Evolutionary conservation across 140 eudicot genomes (phyloP).

Genomic region (Bidens hawaiensis): DNA sequence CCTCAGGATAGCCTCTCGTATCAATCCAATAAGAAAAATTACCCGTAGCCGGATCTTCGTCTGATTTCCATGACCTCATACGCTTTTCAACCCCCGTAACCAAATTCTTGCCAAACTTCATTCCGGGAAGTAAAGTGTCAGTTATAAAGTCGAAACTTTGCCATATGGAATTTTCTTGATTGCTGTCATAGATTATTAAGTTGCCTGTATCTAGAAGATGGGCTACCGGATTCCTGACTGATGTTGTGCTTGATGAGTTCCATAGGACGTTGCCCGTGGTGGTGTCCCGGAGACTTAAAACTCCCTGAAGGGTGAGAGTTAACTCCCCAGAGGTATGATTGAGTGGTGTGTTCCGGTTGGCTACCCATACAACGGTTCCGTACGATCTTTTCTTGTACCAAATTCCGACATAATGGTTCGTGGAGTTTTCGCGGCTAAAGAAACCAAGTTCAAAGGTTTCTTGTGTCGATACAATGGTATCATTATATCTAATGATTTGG

Average conservation of each 20-base stretch:
- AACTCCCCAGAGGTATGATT: conserved; percentile 9
- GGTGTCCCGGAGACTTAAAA: conserved; percentile 10
- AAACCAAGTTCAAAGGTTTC: conserved; percentile 35
- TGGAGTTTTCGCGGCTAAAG: conserved; percentile 20
- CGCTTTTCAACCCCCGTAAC: conserved; percentile 26
- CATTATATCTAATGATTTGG: conserved; percentile 22
- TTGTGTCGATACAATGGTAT: conserved; percentile 30
- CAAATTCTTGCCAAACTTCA: conserved; percentile 28
- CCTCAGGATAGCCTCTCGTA: conserved; percentile 42
- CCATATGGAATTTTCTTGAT: conserved; percentile 14
- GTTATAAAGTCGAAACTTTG: conserved; percentile 24
- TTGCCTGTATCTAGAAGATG: conserved; percentile 30
- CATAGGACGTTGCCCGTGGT: conserved; percentile 15
- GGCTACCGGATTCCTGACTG: conserved; percentile 3
- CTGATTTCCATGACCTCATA: conserved; percentile 38
- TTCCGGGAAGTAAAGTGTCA: conserved; percentile 23
- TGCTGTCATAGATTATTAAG: conserved; percentile 17
- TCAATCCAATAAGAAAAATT: conserved; percentile 17
- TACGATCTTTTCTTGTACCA: conserved; percentile 27
- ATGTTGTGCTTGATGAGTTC: conserved; percentile 6
- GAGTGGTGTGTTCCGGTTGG: conserved; percentile 29
- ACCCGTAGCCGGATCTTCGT: conserved; percentile 36
- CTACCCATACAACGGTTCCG: conserved; percentile 30
- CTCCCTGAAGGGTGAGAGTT: conserved; percentile 21
- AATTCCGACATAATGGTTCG: conserved; percentile 27